Conservation (phyloP, 805 yeast species). For the Teunomyces cretensis region DNA sequence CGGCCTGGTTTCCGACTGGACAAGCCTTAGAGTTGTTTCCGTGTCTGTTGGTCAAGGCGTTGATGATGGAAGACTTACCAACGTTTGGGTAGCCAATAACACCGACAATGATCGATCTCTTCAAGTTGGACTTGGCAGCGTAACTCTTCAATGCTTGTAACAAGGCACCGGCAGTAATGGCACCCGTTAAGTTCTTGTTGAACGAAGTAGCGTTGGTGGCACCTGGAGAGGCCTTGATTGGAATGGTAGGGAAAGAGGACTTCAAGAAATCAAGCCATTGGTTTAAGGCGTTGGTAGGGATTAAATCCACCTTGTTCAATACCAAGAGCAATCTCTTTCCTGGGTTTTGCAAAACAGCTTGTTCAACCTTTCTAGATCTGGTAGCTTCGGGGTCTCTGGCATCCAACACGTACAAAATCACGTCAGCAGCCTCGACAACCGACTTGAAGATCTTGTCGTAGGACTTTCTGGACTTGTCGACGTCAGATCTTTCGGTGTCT, state of each 20-base stretch:
- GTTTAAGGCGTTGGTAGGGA: conserved; percentile 80
- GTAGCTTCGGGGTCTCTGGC: conserved; percentile 97
- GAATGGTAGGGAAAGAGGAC: conserved; percentile 87
- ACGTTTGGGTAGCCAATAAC: conserved; percentile 97
- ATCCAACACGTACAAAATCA: conserved; percentile 87
- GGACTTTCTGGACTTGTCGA: conserved; percentile 81
- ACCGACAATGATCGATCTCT: conserved; percentile 89
- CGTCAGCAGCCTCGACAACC: conserved; percentile 91
- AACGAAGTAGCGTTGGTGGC: conserved; percentile 68
- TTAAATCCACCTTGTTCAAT: conserved; percentile 87
- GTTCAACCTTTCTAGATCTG: conserved; percentile 87
- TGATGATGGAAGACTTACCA: conserved; percentile 93
- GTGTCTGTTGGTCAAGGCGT: conserved; percentile 81
- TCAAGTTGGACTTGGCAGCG: conserved; percentile 78
- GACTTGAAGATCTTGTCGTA: conserved; percentile 92
- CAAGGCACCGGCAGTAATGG: conserved; percentile 70
- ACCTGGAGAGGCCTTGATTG: conserved; percentile 77
- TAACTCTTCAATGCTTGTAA: conserved; percentile 81
- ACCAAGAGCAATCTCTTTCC: conserved; percentile 83
- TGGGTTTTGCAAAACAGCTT: conserved; percentile 76
- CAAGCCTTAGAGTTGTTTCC: conserved; percentile 74
- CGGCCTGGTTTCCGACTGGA: conserved; percentile 97
- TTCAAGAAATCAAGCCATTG: conserved; percentile 82
- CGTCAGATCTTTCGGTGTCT: conserved; percentile 45
- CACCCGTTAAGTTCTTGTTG: conserved; percentile 69